phyloP scores from a whole-genome alignment of 495 filamentous ascomycete species.

The Lophium mytilinum region DNA sequence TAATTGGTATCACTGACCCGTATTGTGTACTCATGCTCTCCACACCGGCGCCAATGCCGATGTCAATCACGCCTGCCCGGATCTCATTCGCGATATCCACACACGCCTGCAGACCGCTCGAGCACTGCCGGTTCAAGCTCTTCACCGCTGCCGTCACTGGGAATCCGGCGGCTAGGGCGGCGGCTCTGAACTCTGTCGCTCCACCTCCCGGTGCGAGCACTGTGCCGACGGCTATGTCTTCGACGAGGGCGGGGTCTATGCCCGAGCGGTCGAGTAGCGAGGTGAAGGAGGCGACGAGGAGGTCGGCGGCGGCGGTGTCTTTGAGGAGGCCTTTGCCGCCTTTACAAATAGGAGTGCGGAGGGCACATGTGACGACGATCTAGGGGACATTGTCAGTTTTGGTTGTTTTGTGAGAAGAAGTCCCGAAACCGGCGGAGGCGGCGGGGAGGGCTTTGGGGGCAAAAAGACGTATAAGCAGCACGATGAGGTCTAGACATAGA shows the following conservation, averaged over 20 bases:
- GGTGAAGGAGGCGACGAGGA: conserved; percentile 77
- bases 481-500: too few relatives aligned
- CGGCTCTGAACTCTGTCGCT: conserved; percentile 93
- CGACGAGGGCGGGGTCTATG: conserved; percentile 75
- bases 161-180: conserved; percentile 85
- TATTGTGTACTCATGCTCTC: conserved; percentile 95
- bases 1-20: conserved; percentile 37
- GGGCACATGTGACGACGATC: conserved; percentile 87
- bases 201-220: conserved; percentile 90
- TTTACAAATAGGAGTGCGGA: conserved; percentile 86
- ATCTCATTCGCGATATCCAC: conserved; percentile 92
- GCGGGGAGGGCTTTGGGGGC: not conserved
- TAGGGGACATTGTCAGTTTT: conserved; percentile 25
- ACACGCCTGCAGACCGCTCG: conserved; percentile 78
- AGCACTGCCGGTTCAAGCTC: conserved; percentile 86
- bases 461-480: too few relatives aligned
- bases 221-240: conserved; percentile 87
- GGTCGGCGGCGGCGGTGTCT: conserved; percentile 79
- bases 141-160: conserved; percentile 75
- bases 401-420: too few relatives aligned
- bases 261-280: conserved; percentile 73
- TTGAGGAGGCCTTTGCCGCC: conserved; percentile 92
- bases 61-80: conserved; percentile 79
- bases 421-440: too few relatives aligned
- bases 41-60: conserved; percentile 93